Percentiles rank a stretch among this genome's conserved stretches.
These are phyloP conservation scores for Sarocladium oryzae DNA, from an alignment of 2,329 filamentous ascomycete species.

Conservation along the genomic window DNA sequence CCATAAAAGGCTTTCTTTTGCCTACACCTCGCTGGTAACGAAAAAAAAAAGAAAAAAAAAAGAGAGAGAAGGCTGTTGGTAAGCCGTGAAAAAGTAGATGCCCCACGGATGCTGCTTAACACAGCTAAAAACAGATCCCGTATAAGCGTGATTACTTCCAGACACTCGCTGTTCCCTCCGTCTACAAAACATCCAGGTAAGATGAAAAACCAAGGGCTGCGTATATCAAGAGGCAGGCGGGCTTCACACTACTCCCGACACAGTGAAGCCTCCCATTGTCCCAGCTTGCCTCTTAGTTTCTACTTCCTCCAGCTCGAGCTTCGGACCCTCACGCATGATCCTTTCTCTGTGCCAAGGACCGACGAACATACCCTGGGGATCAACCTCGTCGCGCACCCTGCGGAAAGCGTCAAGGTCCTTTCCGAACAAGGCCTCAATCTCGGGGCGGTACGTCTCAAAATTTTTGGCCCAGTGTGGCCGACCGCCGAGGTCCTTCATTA, in stretches of 20 bases:
- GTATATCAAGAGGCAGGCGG: background rate
- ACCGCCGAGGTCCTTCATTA: slow-evolving; percentile 80
- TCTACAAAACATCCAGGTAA: background rate
- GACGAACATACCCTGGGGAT: slow-evolving; percentile 80
- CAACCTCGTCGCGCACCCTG: slow-evolving; percentile 59
- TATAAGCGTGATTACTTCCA: background rate
- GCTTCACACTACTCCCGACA: background rate
- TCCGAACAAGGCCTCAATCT: slow-evolving; percentile 65
- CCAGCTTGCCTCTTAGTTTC: slow-evolving; percentile 23
- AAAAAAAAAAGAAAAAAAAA: background rate
- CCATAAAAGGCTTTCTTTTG: slow-evolving; percentile 4
- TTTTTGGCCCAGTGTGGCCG: slow-evolving; percentile 93
- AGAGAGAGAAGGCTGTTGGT: background rate
- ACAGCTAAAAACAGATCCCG: background rate
- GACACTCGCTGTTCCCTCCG: too few relatives aligned
- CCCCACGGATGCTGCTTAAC: too few relatives aligned
- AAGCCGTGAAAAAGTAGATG: too few relatives aligned
- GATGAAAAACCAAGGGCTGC: background rate
- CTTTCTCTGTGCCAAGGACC: slow-evolving; percentile 82
- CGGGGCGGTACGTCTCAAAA: slow-evolving; percentile 55
- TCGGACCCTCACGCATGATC: slow-evolving; percentile 39
- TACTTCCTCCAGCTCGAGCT: slow-evolving; percentile 30
- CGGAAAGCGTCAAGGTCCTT: slow-evolving; percentile 61
- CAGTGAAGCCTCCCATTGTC: slow-evolving; percentile 19
- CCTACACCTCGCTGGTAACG: slow-evolving; percentile 5